phyloP scores from a whole-genome alignment of 768 basidiomycete genomes.

The Neoboletus brunneissimus region DNA sequence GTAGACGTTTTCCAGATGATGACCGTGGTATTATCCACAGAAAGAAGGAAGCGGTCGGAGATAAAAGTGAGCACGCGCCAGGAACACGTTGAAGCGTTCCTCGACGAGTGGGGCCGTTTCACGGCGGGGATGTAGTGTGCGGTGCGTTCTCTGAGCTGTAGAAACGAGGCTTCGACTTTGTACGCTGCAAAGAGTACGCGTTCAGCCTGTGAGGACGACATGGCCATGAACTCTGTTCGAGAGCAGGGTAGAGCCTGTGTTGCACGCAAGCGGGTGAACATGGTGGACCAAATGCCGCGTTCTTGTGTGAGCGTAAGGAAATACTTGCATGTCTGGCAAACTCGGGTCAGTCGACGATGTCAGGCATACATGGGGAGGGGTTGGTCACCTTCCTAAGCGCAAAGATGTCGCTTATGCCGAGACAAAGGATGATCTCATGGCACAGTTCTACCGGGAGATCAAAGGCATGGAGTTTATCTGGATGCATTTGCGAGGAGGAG shows the following conservation, averaged over 20 bases:
- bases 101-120: background rate
- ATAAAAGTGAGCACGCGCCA: slow-evolving; percentile 17
- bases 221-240: slow-evolving; percentile 7
- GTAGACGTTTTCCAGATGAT: slow-evolving; percentile 18
- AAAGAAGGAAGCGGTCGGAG: slow-evolving; percentile 22
- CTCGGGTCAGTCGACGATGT: background rate
- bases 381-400: slow-evolving; percentile 14
- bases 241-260: slow-evolving; percentile 16
- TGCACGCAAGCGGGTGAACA: slow-evolving; percentile 11
- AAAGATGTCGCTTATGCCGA: slow-evolving; percentile 17
- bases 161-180: slow-evolving; percentile 15
- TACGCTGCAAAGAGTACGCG: slow-evolving; percentile 11
- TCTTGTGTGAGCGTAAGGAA: slow-evolving; percentile 18
- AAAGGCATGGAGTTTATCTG: background rate
- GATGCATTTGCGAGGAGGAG: background rate
- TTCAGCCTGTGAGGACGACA: slow-evolving; percentile 14
- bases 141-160: slow-evolving; percentile 9
- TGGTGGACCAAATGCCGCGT: slow-evolving; percentile 16
- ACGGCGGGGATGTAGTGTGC: background rate
- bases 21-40: slow-evolving; percentile 5
- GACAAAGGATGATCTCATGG: slow-evolving; percentile 10
- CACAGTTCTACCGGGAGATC: slow-evolving; percentile 20
- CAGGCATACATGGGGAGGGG: background rate
- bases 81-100: background rate
- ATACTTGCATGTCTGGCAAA: slow-evolving; percentile 24